Evolutionary conservation across 2,329 filamentous ascomycete species (phyloP).

Genomic region (Xylaria sp.): DNA sequence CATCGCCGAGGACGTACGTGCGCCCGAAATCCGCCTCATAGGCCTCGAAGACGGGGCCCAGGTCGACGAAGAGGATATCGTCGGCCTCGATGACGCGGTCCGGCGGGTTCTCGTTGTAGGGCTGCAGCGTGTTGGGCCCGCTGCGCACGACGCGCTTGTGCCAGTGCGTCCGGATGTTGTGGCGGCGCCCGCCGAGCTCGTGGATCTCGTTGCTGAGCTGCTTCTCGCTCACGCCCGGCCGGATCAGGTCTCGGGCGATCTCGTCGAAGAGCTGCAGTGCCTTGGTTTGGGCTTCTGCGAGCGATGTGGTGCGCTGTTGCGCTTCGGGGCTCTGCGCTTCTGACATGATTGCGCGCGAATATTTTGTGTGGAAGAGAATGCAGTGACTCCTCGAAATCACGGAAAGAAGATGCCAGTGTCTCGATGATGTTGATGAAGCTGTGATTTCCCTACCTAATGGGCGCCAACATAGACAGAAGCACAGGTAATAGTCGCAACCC

Average conservation of each 20-base stretch:
- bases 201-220: constrained; percentile 44
- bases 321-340: constrained; percentile 3
- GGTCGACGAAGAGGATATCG: constrained; percentile 48
- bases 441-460: too few species aligned
- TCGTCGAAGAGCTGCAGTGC: constrained; percentile 42
- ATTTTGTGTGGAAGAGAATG: background rate
- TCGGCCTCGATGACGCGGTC: constrained; percentile 43
- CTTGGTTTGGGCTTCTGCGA: constrained; percentile 43
- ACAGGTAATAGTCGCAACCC: too few species aligned
- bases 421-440: background rate
- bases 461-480: too few species aligned
- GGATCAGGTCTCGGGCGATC: constrained; percentile 41
- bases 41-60: constrained; percentile 47
- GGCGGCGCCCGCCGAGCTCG: constrained; percentile 36
- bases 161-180: constrained; percentile 45
- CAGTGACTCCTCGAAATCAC: background rate
- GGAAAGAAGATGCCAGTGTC: background rate
- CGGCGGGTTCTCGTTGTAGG: constrained; percentile 45
- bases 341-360: background rate
- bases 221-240: constrained; percentile 44
- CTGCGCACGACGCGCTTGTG: constrained; percentile 48
- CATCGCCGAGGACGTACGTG: constrained; percentile 45
- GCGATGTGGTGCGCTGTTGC: constrained; percentile 29
- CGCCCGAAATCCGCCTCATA: constrained; percentile 52
- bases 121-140: constrained; percentile 44